Base-by-base conservation (phyloP, 257 asterid species). In the Solanum chilense region DNA sequence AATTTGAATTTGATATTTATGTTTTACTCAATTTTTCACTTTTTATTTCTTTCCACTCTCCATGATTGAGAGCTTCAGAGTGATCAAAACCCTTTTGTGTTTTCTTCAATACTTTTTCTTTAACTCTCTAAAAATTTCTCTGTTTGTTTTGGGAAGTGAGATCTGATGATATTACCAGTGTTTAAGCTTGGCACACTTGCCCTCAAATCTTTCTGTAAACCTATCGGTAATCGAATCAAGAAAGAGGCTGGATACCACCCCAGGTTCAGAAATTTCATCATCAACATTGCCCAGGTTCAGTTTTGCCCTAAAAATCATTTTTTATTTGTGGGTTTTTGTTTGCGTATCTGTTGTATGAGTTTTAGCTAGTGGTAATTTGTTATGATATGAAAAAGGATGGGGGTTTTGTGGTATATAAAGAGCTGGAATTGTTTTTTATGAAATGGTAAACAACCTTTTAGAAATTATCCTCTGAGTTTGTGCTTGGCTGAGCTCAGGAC, bases 101-200 rank as follows among this genome's bases (percentile, higher is more conserved):
- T 76, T 23, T 76, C 35, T 76, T 76, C 35, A 41, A 3, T 41
- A 12, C 83, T 66, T 75, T 2, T 58, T 74, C 23, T 21, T n/a
- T 15, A 39, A 39, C 23, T 31, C 21, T 15, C 41, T 35, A 0
- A 14, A 39, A 74, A 11, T 21, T n/a, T 21, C 9, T 18, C 21
- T 18, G 41, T 73, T 23, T 0, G 16, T 74, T 21, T 74, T 74
- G 82, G 52, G 82, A 75, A 77, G 33, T 33, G 76, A 69, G 76
- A 31, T 69, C 41, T 18, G 70, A 95, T 95, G 98, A 89, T 94
- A 81, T 82, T 96, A 87, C 98, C 99, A 44, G 88, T 96, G 27
- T 91, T 94, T 41, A 96, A 96, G 93, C 91, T 96, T 7, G 99
- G 98, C 47, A 88, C 98, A 68, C 97, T 96, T 89, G 97, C 98